Percentiles rank a stretch among this genome's conserved stretches.
These are phyloP conservation scores for Akanthomyces dipterigenus DNA, from an alignment of 2,329 filamentous ascomycete genomes.

Conservation along the genomic window DNA sequence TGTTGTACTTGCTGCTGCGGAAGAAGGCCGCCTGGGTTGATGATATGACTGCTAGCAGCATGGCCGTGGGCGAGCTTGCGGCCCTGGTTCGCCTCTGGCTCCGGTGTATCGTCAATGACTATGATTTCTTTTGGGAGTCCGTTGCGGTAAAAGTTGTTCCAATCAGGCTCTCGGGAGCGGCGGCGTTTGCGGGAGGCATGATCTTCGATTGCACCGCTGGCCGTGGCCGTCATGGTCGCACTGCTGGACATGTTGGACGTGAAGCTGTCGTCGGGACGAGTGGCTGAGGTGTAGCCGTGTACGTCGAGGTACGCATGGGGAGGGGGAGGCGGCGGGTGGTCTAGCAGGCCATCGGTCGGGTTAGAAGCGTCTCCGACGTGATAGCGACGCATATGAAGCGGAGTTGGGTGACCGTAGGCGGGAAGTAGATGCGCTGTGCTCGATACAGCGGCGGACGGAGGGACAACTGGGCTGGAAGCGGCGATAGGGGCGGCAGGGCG, in stretches of 20 bases:
- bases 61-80: conserved; percentile 32
- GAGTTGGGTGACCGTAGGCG: conserved; percentile 13
- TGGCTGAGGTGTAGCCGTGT: background rate
- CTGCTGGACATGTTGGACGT: conserved; percentile 15
- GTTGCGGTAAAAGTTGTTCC: conserved; percentile 76
- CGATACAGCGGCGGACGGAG: conserved; percentile 20
- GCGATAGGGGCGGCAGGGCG: conserved; percentile 8
- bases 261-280: conserved; percentile 1
- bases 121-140: conserved; percentile 80
- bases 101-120: conserved; percentile 70
- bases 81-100: conserved; percentile 40
- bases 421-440: conserved; percentile 17
- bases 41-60: conserved; percentile 24
- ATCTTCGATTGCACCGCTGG: conserved; percentile 14
- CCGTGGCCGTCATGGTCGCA: conserved; percentile 19
- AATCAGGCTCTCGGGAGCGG: conserved; percentile 62
- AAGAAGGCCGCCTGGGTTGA: conserved; percentile 19
- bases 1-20: conserved; percentile 27
- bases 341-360: conserved; percentile 26
- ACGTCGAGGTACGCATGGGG: conserved; percentile 19
- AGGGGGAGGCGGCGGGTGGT: conserved; percentile 25
- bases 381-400: conserved; percentile 21
- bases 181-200: conserved; percentile 42
- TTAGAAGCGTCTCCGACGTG: conserved; percentile 22
- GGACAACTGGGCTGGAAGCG: conserved; percentile 24